Evolutionary conservation across 1,139 yeast species (phyloP).

Genomic region (Arxiozyma telluris): DNA sequence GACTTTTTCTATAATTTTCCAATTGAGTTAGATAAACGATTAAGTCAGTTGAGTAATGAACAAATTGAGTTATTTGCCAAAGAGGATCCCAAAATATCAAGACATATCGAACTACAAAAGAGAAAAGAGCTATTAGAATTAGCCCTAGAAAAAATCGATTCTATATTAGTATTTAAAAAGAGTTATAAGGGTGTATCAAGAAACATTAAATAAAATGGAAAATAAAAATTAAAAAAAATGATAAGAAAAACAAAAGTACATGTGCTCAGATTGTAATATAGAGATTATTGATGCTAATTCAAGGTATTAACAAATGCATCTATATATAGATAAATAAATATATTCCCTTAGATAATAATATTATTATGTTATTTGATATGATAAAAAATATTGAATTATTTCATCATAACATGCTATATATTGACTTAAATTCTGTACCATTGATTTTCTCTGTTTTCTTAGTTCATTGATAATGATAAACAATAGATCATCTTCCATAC

Average conservation of each 20-base stretch:
- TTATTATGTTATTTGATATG: slow-evolving; percentile 5
- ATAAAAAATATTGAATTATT: slow-evolving; percentile 29
- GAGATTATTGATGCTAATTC: not conserved
- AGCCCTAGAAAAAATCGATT: slow-evolving; percentile 79
- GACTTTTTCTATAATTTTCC: slow-evolving; percentile 97
- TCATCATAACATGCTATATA: slow-evolving; percentile 64
- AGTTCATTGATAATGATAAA: slow-evolving; percentile 39
- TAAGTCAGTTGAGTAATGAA: slow-evolving; percentile 59
- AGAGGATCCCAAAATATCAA: slow-evolving; percentile 84
- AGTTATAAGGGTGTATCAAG: slow-evolving; percentile 22
- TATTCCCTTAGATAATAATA: not conserved
- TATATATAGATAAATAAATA: not conserved
- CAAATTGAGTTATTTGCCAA: slow-evolving; percentile 86
- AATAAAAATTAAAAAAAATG: no score
- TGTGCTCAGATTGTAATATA: no score
- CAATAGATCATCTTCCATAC: slow-evolving; percentile 31
- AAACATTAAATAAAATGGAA: not conserved
- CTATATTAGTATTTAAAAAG: slow-evolving; percentile 50
- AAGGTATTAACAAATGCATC: not conserved
- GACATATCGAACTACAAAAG: slow-evolving; percentile 88
- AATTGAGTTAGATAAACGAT: slow-evolving; percentile 72
- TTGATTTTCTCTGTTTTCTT: slow-evolving; percentile 66
- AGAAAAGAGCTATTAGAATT: slow-evolving; percentile 79
- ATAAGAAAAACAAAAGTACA: not conserved
- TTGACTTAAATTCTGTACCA: slow-evolving; percentile 77